Percentiles rank a stretch among this genome's conserved stretches.
Conservation (phyloP, 495 filamentous ascomycete genomes). For the Chaetomium cochliodes region DNA sequence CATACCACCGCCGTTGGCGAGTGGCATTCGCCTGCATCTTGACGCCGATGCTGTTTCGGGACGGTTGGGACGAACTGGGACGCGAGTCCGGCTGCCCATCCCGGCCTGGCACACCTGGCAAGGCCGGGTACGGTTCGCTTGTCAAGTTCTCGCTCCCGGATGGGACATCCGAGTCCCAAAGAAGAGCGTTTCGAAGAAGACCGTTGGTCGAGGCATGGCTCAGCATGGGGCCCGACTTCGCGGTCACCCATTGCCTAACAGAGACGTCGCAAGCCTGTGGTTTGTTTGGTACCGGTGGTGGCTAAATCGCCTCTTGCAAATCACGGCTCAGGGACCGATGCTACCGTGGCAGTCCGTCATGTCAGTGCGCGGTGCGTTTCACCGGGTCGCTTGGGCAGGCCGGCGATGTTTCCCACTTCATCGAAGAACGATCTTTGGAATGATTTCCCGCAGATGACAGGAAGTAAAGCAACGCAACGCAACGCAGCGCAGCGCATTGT, state of each 20-base stretch:
- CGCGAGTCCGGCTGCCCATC: not conserved
- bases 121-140: not conserved
- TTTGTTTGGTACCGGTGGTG: conserved; percentile 17
- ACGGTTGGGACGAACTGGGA: not conserved
- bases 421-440: not conserved
- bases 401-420: conserved; percentile 4
- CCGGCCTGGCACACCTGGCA: not conserved
- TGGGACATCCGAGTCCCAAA: conserved; percentile 3
- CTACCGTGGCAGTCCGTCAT: not conserved
- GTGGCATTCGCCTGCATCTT: not conserved
- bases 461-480: not conserved
- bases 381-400: not conserved
- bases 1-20: not conserved
- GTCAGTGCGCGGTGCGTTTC: conserved; percentile 3
- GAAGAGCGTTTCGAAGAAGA: not conserved
- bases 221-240: conserved; percentile 4
- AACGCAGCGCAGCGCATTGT: not conserved
- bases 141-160: conserved; percentile 1
- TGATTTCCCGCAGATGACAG: not conserved
- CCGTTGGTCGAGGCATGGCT: not conserved
- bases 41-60: conserved; percentile 5
- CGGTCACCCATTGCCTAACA: conserved; percentile 6
- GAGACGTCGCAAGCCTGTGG: conserved; percentile 6
- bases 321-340: conserved; percentile 8
- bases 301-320: conserved; percentile 11